Evolutionary conservation across 768 basidiomycete genomes (phyloP).

Genomic region (Hypholoma sublateritium): DNA sequence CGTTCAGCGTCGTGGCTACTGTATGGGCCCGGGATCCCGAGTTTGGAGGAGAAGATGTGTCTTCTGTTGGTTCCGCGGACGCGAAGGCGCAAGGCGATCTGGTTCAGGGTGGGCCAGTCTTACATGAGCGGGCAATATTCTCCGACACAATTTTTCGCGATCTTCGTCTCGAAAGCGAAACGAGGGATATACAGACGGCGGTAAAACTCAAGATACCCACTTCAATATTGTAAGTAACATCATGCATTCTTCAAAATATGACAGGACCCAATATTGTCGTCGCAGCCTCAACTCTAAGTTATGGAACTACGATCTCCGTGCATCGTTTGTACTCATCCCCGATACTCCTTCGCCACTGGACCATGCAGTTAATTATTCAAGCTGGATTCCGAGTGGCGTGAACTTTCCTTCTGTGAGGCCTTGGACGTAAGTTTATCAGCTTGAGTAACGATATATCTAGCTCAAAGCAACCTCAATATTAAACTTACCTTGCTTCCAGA

Average conservation of each 20-base stretch:
- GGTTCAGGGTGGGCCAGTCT: neutral
- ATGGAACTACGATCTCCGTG: constrained; percentile 34
- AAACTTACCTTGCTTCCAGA: neutral
- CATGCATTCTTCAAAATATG: neutral
- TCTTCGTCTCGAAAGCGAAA: constrained; percentile 24
- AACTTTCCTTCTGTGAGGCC: constrained; percentile 17
- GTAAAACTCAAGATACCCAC: constrained; percentile 31
- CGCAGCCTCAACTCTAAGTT: constrained; percentile 22
- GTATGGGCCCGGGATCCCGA: constrained; percentile 13
- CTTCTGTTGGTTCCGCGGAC: neutral
- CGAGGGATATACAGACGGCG: constrained; percentile 15
- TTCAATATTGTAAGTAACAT: constrained; percentile 27
- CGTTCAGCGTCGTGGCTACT: constrained; percentile 18
- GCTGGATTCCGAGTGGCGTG: constrained; percentile 26
- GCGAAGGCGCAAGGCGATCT: neutral
- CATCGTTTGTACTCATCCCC: constrained; percentile 34
- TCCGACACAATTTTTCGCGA: constrained; percentile 30
- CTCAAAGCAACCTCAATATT: neutral
- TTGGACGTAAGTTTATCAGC: constrained; percentile 8
- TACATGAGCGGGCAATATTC: constrained; percentile 19
- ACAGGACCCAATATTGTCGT: neutral
- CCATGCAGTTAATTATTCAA: constrained; percentile 28
- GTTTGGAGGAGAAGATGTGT: neutral
- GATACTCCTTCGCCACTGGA: constrained; percentile 30
- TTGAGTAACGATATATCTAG: neutral